phyloP scores from a whole-genome alignment of 2,329 filamentous ascomycete species.

The Talaromyces sp. region DNA sequence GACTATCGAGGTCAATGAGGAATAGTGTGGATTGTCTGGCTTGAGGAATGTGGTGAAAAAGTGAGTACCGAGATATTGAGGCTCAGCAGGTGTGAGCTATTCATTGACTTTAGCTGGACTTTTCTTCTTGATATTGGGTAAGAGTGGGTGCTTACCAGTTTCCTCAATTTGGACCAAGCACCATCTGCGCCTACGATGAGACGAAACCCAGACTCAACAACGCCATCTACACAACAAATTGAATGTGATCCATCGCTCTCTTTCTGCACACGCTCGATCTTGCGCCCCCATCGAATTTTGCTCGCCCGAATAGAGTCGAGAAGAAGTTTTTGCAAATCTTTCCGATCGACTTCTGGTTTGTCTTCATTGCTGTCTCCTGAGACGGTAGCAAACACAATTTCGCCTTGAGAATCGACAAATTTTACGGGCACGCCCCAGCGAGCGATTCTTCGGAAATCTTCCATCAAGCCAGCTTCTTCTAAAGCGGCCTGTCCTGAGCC shows the following conservation, averaged over 20 bases:
- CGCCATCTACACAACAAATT: constrained; percentile 31
- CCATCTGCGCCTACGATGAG: constrained; percentile 51
- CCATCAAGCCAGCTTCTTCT: constrained; percentile 23
- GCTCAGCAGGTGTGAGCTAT: constrained; percentile 32
- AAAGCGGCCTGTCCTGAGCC: constrained; percentile 23
- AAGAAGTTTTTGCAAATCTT: constrained; percentile 34
- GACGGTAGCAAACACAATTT: background rate
- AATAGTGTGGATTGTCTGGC: constrained; percentile 27
- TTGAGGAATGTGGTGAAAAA: constrained; percentile 22
- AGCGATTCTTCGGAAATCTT: constrained; percentile 22
- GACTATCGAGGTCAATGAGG: constrained; percentile 23
- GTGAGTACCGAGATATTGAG: constrained; percentile 33
- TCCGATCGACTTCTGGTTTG: constrained; percentile 43
- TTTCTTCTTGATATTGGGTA: constrained; percentile 15
- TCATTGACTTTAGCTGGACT: background rate
- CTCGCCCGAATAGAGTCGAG: constrained; percentile 33
- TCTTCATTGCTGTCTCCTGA: constrained; percentile 24
- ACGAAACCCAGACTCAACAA: constrained; percentile 34
- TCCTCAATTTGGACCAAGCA: constrained; percentile 42
- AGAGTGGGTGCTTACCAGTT: constrained; percentile 25
- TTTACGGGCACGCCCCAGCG: constrained; percentile 20
- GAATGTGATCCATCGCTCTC: constrained; percentile 2
- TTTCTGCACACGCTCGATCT: constrained; percentile 20
- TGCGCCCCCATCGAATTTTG: constrained; percentile 33
- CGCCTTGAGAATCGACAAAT: constrained; percentile 12